phyloP scores from a whole-genome alignment of 345 rosid genomes.

The Nephelium lappaceum region DNA sequence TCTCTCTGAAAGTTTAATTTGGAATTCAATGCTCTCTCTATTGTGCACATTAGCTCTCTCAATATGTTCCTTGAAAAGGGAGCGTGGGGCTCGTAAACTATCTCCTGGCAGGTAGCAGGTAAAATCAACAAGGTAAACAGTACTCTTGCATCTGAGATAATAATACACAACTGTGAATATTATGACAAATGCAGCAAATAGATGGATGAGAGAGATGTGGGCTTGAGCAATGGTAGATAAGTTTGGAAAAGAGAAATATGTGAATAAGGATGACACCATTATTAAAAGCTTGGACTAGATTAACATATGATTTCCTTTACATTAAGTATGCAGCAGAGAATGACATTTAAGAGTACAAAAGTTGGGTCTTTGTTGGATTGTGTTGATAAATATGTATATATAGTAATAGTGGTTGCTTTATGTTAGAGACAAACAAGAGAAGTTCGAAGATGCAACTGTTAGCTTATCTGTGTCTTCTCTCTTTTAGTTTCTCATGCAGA shows the following conservation, averaged over 20 bases:
- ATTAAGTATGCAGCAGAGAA: background rate
- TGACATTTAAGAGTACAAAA: conserved; percentile 12
- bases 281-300: conserved; percentile 15
- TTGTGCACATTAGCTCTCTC: conserved; percentile 22
- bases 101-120: conserved; percentile 54
- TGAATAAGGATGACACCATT: conserved; percentile 18
- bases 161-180: conserved; percentile 26
- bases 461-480: background rate
- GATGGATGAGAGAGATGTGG: conserved; percentile 19
- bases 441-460: conserved; percentile 21
- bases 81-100: conserved; percentile 36
- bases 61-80: conserved; percentile 47
- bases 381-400: background rate
- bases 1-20: conserved; percentile 44
- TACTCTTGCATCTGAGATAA: conserved; percentile 25
- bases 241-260: conserved; percentile 25
- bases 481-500: background rate
- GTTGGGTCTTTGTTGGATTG: background rate
- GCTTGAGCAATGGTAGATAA: conserved; percentile 16
- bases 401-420: background rate
- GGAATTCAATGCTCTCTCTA: conserved; percentile 46
- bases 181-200: conserved; percentile 22
- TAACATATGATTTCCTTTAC: background rate
- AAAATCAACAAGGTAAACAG: conserved; percentile 61
- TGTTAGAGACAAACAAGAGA: background rate